These are phyloP conservation scores for Trichoderma pleuroti DNA, from an alignment of 2,329 filamentous ascomycete species.

Conservation along the genomic window DNA sequence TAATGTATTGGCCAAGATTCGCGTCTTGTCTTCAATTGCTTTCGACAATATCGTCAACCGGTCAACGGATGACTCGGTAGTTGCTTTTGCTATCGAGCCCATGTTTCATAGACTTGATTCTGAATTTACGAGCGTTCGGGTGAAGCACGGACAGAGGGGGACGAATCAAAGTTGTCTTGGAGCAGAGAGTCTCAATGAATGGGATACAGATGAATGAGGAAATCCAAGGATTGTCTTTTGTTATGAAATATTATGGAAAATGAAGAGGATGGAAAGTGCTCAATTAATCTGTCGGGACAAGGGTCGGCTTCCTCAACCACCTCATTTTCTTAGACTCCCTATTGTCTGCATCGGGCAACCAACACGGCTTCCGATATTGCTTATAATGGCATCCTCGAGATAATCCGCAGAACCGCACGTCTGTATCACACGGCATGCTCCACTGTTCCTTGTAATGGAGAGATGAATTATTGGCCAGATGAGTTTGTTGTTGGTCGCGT, in stretches of 20 bases:
- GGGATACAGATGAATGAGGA: not conserved
- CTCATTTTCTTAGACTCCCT: not conserved
- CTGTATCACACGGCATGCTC: not conserved
- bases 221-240: not conserved
- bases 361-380: not conserved
- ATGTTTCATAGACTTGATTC: not conserved
- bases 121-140: not conserved
- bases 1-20: slow-evolving; percentile 20
- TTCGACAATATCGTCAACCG: slow-evolving; percentile 21
- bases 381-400: not conserved
- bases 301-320: not conserved
- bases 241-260: not conserved
- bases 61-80: slow-evolving; percentile 17
- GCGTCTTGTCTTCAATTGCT: slow-evolving; percentile 24
- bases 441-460: not conserved
- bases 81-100: slow-evolving; percentile 7
- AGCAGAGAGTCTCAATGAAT: not conserved
- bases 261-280: not conserved
- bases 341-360: not conserved
- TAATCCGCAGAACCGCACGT: not conserved
- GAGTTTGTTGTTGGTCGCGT: not conserved
- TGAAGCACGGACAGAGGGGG: not conserved
- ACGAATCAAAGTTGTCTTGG: not conserved
- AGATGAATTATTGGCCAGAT: slow-evolving; percentile 1
- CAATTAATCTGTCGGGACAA: not conserved